Base-by-base conservation (phyloP, 1,284 basidiomycete species). In the Cutaneotrichosporon sp. region DNA sequence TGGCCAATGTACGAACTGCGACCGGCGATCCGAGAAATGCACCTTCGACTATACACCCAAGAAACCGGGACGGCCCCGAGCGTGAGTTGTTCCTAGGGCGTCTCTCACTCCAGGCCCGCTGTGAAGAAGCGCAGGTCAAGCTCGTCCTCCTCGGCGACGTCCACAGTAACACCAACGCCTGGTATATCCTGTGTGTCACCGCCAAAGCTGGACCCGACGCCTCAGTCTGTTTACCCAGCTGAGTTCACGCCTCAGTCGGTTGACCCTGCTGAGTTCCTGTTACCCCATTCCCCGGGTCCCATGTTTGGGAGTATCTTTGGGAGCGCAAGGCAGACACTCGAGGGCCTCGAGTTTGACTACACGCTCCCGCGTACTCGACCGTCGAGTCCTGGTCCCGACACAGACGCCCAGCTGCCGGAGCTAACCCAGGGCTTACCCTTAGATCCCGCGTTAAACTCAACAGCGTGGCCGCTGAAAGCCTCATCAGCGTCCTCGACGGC, bases 1-100 rank as follows among this genome's bases (percentile, higher is more conserved):
- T n/a, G 31, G 17, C 35, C 33, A 35, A 27, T 52, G 51, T 33
- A 9, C 17, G 2, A 52, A 52, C 46, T 54, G 52, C 29, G 12
- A 20, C 3, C 25, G 47, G 5, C 46, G 52, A 4, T 8, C n/a
- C n/a, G 46, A 54, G 46, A 5, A 12, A 20, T 54, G 52, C 19
- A 54, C 52, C 5, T 54, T 38, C 25, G 52, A 44, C n/a, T 54
- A 54, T 37, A 48, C 39, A 32, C 52, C 46, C n/a, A 54, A 49
- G 42, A 54, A 54, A 26, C 46, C 52, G 1, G 52, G 52, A 2
- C 42, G 52, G 5, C 52, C 52, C 2, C 26, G 52, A 7, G 47
- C 41, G 52, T 49, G 34, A 46, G 44, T 24, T n/a, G 24, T n/a
- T 32, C 4, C 19, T 4, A 14, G 24, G 22, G 20, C 9, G 4